Evolutionary conservation across 805 yeast species (phyloP).

Genomic region (Candida ascalaphidarum): DNA sequence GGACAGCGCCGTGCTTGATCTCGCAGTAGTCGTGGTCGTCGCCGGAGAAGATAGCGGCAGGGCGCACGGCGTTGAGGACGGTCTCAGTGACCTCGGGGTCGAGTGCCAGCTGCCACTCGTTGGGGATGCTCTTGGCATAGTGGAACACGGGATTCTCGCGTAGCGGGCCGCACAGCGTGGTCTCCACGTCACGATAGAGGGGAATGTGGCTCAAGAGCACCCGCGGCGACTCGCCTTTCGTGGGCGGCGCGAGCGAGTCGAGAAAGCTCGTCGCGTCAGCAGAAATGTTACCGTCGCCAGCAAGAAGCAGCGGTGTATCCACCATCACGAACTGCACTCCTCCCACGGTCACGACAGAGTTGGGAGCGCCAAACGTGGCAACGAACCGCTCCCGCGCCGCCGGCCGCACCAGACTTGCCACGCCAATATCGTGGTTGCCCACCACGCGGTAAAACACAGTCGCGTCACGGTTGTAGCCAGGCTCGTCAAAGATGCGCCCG

Average conservation of each 20-base stretch:
- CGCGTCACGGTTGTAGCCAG: conserved; percentile 15
- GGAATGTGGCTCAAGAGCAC: conserved; percentile 18
- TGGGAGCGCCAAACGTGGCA: conserved; percentile 23
- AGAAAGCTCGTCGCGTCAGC: conserved; percentile 8
- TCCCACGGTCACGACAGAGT: conserved; percentile 13
- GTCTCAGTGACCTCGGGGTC: conserved; percentile 7
- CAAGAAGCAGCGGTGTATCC: conserved; percentile 12
- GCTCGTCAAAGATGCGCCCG: conserved; percentile 19
- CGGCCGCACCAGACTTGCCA: conserved; percentile 15
- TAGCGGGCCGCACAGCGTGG: conserved; percentile 11
- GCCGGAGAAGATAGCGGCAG: conserved; percentile 15
- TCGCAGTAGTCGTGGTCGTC: conserved; percentile 20
- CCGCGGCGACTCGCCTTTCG: conserved; percentile 6
- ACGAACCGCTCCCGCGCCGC: conserved; percentile 20
- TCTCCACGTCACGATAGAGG: conserved; percentile 10
- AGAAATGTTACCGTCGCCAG: conserved; percentile 6
- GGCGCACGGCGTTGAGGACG: conserved; percentile 9
- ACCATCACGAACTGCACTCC: conserved; percentile 21
- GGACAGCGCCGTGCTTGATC: conserved; percentile 4
- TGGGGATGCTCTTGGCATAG: too few relatives aligned
- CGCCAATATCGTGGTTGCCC: conserved; percentile 21
- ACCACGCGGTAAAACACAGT: conserved; percentile 23
- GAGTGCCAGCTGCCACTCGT: conserved; percentile 15
- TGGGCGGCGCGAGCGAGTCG: conserved; percentile 1
- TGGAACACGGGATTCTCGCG: conserved; percentile 8